Base-by-base conservation (phyloP, 2,329 filamentous ascomycete genomes). In the Thielaviopsis populi region DNA sequence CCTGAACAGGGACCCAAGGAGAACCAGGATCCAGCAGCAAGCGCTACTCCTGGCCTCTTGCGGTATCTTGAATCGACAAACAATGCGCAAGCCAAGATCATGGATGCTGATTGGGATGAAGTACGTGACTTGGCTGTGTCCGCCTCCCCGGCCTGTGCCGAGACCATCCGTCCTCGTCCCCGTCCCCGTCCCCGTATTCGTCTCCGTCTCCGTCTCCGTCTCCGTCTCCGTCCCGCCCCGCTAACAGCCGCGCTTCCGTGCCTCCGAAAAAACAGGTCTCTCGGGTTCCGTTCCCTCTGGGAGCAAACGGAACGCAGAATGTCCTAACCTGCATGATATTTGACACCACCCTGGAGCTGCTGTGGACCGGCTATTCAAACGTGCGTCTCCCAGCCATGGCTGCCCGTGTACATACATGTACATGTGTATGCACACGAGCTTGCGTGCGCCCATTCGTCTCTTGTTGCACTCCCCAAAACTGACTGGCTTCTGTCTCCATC, bases 311-410 rank as follows among this genome's bases (percentile, higher is more conserved):
- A 68, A 77, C 87, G 70, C 81, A 85, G 53, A 87, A 87, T 24
- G 83, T 84, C 65, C 84, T 90, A 69, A 86, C 88, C 54, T 86
- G 90, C 2, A 82, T 96, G 73, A 87, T 88, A 59, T 99, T 99
- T 74, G 94, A 99, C 74, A 87, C 87, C 65, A 80, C 81, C 46
- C 88, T 96, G 73, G 94, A 99, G 74, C 80, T 99, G 42, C 76
- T 99, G 62, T 99, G 95, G 94, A 84, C 86, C 2, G 95, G 91
- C 58, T 95, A 94, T 74, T 48, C 58, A 1, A 64, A 66, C 61
- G 64, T 63, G 59, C 30, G 64, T 13, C 43, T 15, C 22, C 15
- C 15, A 13, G 59, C 11, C 15, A 33, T 43, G 41, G 1, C 41
- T 13, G 41, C 41, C 11, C 6, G 17, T 43, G 41, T n/a, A 33